Base-by-base conservation (phyloP, 1,284 basidiomycete species). In the Cutaneotrichosporon sp. region DNA sequence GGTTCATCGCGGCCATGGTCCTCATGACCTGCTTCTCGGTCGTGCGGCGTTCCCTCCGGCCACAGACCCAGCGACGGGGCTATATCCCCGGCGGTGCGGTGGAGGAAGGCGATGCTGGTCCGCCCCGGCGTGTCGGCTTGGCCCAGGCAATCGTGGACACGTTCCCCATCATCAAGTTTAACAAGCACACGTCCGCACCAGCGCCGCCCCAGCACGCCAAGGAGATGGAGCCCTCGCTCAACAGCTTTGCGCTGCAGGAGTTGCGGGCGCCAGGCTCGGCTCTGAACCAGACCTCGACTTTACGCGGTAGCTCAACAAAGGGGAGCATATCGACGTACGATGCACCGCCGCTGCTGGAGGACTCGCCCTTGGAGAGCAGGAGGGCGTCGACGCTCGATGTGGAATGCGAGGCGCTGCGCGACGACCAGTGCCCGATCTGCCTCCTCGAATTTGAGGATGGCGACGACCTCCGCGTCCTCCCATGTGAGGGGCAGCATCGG, bases 401-500 rank as follows among this genome's bases (percentile, higher is more conserved):
- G 4, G 43, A 45, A 6, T 51, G 47, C 33, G 60, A 62, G 31
- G 34, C 45, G 3, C 29, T 63, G 7, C 36, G 53, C 14, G 85
- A 86, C 43, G 89, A 92, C 75, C 92, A 89, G 25, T 97, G 93
- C 79, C 92, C 94, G 7, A 97, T 97, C 66, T 97, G 94, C 74
- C 89, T 95, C 63, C 83, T 91, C 43, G 92, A 95, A 69, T 97
- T 97, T 72, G 90, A 94, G 76, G 89, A 91, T 65, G 93, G 92
- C 6, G 93, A 97, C 72, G 90, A 95, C 75, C 79, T 95, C 18
- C 86, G 93, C 33, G 84, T 95, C 36, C 80, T 97, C 59, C 93
- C 93, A 0, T 97, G 93, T 77, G 90, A 92, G 73, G 90, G 89
- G 49, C 86, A 89, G 67, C 93, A 97, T 75, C 84, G 86, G 58